Base-by-base conservation (phyloP, 225 moss, liverwort and hornwort species). In the Neckera pumila region DNA sequence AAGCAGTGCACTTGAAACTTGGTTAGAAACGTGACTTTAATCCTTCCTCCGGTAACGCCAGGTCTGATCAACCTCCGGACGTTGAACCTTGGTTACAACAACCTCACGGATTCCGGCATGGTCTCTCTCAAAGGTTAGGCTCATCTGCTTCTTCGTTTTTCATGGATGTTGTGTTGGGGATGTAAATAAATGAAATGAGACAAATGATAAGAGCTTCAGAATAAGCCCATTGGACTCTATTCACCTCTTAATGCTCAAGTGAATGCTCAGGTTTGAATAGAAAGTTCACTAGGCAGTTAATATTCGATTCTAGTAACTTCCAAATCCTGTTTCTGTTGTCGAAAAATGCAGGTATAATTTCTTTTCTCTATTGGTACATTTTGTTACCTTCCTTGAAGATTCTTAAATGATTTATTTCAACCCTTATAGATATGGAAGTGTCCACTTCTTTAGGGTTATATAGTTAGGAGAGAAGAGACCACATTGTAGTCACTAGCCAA, bases 11-110 rank as follows among this genome's bases (percentile, higher is more conserved):
- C 47, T 82, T 86, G 47, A 78, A 53, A 80, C 15, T 76, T 87
- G 84, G 40, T 40, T 56, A 56, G 54, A 36, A 73, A n/a, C 25
- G 25, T 66, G n/a, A n/a, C 43, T 66, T 73, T 85, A 63, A 73
- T 70, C 42, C 31, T 67, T 65, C 65, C 40, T 86, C 65, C 42
- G 88, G 54, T 60, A 74, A 79, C 84, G 89, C 90, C 90, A 96
- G 97, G 96, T 76, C 95, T 98, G 18, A 67, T 81, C 31, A 95
- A 93, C 80, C 91, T 98, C 54, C 92, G 93, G 81, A 85, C 87
- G 75, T 76, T 98, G 38, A 94, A 96, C 73, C 70, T 98, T 91
- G 96, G 94, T 30, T 95, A 94, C 94, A 94, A 94, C 89, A 91
- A 91, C 57, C 90, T 97, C 87, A 94, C 97, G 65, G 93, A 97